Evolutionary conservation across 306 rosid genomes (phyloP).

Genomic region (Vicia villosa): DNA sequence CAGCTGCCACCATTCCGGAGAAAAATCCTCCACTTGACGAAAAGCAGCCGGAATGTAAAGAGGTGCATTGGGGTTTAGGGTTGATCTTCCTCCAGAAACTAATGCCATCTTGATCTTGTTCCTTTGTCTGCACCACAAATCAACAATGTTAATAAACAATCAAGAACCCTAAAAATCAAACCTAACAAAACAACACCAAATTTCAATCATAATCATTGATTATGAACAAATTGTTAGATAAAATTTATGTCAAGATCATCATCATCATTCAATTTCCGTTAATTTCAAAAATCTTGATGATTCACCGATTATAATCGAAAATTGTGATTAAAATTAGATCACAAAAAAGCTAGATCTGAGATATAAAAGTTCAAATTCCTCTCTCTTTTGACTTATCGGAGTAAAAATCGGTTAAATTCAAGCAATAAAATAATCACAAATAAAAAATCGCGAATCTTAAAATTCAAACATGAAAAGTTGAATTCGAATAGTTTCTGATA

Average conservation of each 20-base stretch:
- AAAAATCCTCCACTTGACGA: conserved; percentile 88
- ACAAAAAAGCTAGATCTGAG: conserved; percentile 29
- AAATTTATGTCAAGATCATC: background rate
- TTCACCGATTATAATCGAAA: background rate
- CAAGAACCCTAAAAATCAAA: background rate
- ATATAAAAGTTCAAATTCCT: conserved; percentile 23
- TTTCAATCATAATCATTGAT: background rate
- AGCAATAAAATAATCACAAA: background rate
- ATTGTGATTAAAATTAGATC: background rate
- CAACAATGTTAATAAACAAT: conserved; percentile 26
- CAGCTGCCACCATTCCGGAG: conserved; percentile 94
- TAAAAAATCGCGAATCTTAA: background rate
- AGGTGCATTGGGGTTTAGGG: conserved; percentile 84
- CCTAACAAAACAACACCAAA: background rate
- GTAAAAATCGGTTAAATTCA: conserved; percentile 7
- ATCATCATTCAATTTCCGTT: background rate
- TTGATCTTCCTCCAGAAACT: conserved; percentile 70
- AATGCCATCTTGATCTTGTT: conserved; percentile 55
- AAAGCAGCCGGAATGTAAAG: conserved; percentile 79
- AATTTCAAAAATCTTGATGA: conserved; percentile 2
- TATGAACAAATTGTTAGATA: background rate
- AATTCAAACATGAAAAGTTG: background rate
- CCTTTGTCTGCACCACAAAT: conserved; percentile 37
- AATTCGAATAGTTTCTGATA: background rate
- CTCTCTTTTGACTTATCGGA: conserved; percentile 24